Evolutionary conservation across 2,329 filamentous ascomycete genomes (phyloP).

Genomic region (Trichoderma citrinoviride): DNA sequence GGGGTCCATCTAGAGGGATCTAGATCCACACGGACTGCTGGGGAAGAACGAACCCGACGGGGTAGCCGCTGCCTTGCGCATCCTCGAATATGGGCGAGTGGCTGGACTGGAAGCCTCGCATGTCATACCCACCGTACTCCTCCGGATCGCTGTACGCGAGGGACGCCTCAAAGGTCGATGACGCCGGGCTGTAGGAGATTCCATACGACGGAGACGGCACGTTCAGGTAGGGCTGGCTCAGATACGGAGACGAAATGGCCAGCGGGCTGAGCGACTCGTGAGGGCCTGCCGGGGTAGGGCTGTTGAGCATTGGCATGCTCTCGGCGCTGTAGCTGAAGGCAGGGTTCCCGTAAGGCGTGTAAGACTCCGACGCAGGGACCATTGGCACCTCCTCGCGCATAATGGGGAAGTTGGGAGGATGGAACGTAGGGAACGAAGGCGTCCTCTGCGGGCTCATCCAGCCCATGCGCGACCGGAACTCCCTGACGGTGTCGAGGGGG

Average conservation of each 20-base stretch:
- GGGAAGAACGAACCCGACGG: slow-evolving; percentile 61
- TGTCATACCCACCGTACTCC: slow-evolving; percentile 52
- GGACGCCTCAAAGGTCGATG: slow-evolving; percentile 62
- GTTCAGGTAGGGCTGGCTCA: slow-evolving; percentile 57
- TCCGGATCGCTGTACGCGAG: slow-evolving; percentile 62
- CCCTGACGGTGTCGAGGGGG: slow-evolving; percentile 65
- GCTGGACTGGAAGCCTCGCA: slow-evolving; percentile 43
- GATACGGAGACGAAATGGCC: slow-evolving; percentile 55
- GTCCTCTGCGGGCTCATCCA: slow-evolving; percentile 61
- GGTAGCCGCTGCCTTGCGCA: slow-evolving; percentile 37
- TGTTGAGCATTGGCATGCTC: slow-evolving; percentile 55
- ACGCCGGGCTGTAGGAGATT: slow-evolving; percentile 59
- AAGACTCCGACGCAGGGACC: slow-evolving; percentile 42
- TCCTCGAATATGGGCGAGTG: slow-evolving; percentile 48
- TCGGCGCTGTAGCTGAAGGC: slow-evolving; percentile 64
- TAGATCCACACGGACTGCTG: slow-evolving; percentile 62
- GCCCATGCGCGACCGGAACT: slow-evolving; percentile 68
- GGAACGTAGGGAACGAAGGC: slow-evolving; percentile 60
- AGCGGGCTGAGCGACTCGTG: slow-evolving; percentile 52
- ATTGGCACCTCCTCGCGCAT: slow-evolving; percentile 46
- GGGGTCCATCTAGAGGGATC: slow-evolving; percentile 38
- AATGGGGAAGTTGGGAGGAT: slow-evolving; percentile 51
- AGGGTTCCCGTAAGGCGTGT: slow-evolving; percentile 55
- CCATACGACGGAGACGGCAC: slow-evolving; percentile 62
- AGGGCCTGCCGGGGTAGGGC: slow-evolving; percentile 43